A percentile compares a stretch with the other conserved stretches of the same genome.
phyloP scores from a whole-genome alignment of 2,329 filamentous ascomycete species.

The Mycosphaerella arachidis region DNA sequence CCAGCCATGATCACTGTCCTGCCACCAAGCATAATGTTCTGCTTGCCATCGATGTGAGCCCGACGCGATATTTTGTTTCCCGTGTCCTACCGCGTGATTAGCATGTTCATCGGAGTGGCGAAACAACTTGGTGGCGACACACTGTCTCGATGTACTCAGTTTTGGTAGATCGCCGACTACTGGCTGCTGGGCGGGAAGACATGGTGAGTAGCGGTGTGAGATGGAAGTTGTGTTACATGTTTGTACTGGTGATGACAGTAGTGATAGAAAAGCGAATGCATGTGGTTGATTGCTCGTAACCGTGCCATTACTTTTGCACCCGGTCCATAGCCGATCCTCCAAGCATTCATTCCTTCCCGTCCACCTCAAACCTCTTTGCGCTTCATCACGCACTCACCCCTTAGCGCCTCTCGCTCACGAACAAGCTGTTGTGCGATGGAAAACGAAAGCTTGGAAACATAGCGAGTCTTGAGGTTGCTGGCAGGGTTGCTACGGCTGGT shows the following conservation, averaged over 20 bases:
- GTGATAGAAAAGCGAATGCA: background rate
- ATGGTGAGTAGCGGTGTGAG: background rate
- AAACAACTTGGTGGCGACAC: constrained; percentile 31
- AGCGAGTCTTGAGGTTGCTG: background rate
- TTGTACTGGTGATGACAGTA: background rate
- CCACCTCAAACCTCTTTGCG: background rate
- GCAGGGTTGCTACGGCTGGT: background rate
- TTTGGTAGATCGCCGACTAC: constrained; percentile 60
- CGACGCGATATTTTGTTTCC: constrained; percentile 97
- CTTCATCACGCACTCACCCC: background rate
- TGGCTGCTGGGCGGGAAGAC: constrained; percentile 39
- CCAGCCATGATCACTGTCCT: constrained; percentile 93
- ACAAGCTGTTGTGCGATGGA: background rate
- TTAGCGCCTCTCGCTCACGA: background rate
- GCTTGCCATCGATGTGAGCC: constrained; percentile 85
- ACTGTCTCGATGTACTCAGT: constrained; percentile 98
- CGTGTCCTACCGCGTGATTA: constrained; percentile 62
- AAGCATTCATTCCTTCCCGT: background rate
- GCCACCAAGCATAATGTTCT: constrained; percentile 95
- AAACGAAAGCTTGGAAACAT: background rate
- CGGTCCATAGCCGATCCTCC: background rate
- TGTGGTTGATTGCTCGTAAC: background rate
- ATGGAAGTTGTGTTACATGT: background rate
- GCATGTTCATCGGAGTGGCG: background rate
- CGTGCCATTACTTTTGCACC: background rate